Base-by-base conservation (phyloP, 768 basidiomycete species). In the Tulasnella sp. region DNA sequence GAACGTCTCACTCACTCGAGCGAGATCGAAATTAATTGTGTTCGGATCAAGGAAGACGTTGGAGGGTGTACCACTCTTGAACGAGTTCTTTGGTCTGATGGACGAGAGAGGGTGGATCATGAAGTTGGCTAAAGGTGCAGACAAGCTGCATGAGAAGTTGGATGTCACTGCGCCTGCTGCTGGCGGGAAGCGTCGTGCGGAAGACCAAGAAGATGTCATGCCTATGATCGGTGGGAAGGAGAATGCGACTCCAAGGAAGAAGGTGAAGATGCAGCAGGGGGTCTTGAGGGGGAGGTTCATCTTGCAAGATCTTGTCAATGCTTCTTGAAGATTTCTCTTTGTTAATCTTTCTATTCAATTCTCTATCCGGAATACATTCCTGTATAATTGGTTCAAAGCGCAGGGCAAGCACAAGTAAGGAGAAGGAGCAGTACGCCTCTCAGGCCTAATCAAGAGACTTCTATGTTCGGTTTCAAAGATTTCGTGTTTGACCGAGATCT, bases 1-100 rank as follows among this genome's bases (percentile, higher is more conserved):
- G 77, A 99, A 99, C 67, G 96, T 99, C 17, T 87, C 92, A 5
- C 91, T 98, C 69, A 97, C 94, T 0, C 84, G 96, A 15, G 94
- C 93, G 0, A 82, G 85, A 56, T 80, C 81, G 31, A 99, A 99
- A 72, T 74, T 99, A 2, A 76, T 97, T 70, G 85, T 99, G 60
- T 77, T 99, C 65, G 94, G 96, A 3, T 93, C 91, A 0, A 77
- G 84, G 43, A 78, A 73, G 65, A 99, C 94, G 1, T 75, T 99
- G 9, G 69, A 79, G 43, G 67, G 69, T 25, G 78, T 80, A 0
- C 70, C 81, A 0, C 69, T 96, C 29, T 72, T 98, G 38, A 68
- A 72, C 1, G 79, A 85, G 25, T 93, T 98, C 71, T 81, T 98
- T 63, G 68, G 72, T 9, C 73, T 97, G 50, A 84, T 96, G 81